These are phyloP conservation scores for Trichoderma sp. DNA, from an alignment of 2,329 filamentous ascomycete genomes.

Conservation along the genomic window DNA sequence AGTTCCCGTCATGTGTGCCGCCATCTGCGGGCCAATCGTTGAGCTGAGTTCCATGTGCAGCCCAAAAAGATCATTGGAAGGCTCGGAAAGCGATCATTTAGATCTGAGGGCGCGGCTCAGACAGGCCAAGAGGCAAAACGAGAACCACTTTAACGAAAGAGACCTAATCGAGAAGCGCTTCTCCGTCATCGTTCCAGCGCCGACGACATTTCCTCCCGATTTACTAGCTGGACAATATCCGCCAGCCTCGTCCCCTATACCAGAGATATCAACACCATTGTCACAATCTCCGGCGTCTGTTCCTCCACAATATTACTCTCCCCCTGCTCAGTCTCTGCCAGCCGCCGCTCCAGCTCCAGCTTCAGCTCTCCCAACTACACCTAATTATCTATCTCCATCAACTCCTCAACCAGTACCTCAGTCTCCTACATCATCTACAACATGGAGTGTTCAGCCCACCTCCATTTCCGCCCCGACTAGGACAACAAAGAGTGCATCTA, in stretches of 20 bases:
- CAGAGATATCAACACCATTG: not conserved
- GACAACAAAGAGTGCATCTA: not conserved
- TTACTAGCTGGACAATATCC: not conserved
- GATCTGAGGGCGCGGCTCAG: not conserved
- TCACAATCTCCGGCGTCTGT: not conserved
- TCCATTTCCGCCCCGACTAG: not conserved
- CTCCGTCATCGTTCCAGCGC: slow-evolving; percentile 35
- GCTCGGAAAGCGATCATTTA: no score
- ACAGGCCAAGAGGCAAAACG: not conserved
- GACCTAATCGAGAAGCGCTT: slow-evolving; percentile 29
- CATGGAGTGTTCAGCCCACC: not conserved
- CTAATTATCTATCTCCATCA: not conserved
- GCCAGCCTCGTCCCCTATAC: not conserved
- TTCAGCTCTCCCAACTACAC: not conserved
- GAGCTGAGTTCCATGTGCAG: slow-evolving; percentile 43
- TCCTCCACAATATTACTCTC: not conserved
- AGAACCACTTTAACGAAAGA: not conserved
- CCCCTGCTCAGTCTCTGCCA: not conserved
- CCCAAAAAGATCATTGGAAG: slow-evolving; percentile 3
- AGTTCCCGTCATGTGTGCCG: slow-evolving; percentile 42
- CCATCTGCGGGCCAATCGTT: slow-evolving; percentile 46
- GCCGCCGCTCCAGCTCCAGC: not conserved
- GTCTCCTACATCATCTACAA: not conserved
- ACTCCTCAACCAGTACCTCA: not conserved
- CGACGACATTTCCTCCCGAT: slow-evolving; percentile 34